Conservation (phyloP, 176 grass and related monocot species). For the Typha latifolia region DNA sequence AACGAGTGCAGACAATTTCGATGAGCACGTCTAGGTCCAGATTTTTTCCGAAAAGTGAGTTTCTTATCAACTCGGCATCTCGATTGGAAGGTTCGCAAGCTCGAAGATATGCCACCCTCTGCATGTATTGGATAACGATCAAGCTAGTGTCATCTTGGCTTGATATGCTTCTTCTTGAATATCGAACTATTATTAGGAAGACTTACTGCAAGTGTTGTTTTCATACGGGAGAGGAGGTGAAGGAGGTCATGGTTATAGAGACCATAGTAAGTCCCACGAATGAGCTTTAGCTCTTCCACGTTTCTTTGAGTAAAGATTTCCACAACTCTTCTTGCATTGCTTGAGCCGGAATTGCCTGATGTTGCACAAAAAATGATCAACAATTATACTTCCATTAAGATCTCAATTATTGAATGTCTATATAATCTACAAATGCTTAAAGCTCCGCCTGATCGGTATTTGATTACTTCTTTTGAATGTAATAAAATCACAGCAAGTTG, state of each 20-base stretch:
- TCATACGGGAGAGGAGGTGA: neutral
- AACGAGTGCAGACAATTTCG: conserved; percentile 18
- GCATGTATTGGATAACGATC: neutral
- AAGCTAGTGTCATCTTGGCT: too few relatives aligned
- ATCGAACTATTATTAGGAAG: neutral
- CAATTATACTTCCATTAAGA: neutral
- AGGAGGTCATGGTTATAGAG: conserved; percentile 19
- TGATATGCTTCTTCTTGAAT: neutral
- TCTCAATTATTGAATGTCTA: neutral
- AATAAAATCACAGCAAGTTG: too few relatives aligned
- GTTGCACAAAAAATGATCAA: neutral
- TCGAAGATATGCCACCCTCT: conserved; percentile 22
- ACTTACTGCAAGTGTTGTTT: conserved; percentile 22
- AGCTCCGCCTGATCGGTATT: neutral
- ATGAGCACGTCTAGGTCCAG: conserved; percentile 12
- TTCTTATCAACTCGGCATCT: conserved; percentile 21
- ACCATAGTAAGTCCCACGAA: conserved; percentile 8
- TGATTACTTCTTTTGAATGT: neutral
- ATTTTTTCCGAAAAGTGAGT: conserved; percentile 16
- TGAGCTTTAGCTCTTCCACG: conserved; percentile 19
- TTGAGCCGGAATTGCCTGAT: conserved; percentile 6
- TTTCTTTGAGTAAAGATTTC: conserved; percentile 18
- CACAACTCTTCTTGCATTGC: conserved; percentile 3
- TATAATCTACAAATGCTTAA: too few relatives aligned
- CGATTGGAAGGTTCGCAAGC: conserved; percentile 13